Percentiles rank a stretch among this genome's conserved stretches.
These are phyloP conservation scores for Pyricularia grisea DNA, from an alignment of 2,329 filamentous ascomycete genomes.

Conservation along the genomic window DNA sequence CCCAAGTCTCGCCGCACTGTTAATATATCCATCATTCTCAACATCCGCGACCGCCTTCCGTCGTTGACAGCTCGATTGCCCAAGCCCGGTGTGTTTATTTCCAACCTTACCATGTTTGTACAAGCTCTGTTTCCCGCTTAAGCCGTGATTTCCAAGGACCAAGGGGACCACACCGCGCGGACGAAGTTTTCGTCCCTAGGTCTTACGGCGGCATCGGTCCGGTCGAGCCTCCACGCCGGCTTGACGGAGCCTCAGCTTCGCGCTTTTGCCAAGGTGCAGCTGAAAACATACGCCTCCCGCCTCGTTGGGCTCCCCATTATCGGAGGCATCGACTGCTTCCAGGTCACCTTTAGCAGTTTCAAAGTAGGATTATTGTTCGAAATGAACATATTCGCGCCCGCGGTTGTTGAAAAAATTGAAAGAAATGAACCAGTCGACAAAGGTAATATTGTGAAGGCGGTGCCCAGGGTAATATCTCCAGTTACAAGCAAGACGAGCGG, in stretches of 20 bases:
- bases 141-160: not conserved
- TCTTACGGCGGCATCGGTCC: not conserved
- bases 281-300: not conserved
- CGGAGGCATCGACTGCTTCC: not conserved
- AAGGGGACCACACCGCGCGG: not conserved
- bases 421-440: not conserved
- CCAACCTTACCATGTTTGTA: conserved; percentile 2
- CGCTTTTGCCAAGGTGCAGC: not conserved
- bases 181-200: not conserved
- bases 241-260: conserved; percentile 4
- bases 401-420: not conserved
- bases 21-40: not conserved
- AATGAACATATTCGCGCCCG: conserved; percentile 3
- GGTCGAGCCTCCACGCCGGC: not conserved
- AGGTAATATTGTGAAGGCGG: not conserved
- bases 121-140: conserved; percentile 2
- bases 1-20: not conserved
- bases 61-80: not conserved
- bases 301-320: not conserved
- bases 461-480: not conserved
- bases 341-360: conserved; percentile 2
- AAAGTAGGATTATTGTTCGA: conserved; percentile 4
- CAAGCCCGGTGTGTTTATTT: not conserved
- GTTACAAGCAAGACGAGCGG: not conserved
- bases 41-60: conserved; percentile 2